Evolutionary conservation across 176 grass and related monocot species (phyloP), one percentile per base, ranked within the genome.

Genomic region (Hordeum marinum): DNA sequence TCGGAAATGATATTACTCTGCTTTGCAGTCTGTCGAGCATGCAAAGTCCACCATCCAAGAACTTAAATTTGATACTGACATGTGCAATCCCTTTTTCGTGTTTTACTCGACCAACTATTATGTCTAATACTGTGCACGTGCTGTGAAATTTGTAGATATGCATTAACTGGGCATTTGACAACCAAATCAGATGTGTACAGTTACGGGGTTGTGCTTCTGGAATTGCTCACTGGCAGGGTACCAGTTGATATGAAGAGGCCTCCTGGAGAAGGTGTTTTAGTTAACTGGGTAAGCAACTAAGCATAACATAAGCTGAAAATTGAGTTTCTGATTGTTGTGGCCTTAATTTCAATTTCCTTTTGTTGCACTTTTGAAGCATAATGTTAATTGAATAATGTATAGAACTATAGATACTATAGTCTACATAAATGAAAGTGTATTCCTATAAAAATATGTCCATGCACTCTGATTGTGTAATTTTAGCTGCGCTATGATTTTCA

Each of bases 121-220:
- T 63, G 8, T 74, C 58, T 92, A 86, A 92, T 63, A 66, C 80
- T 39, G 24, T 45, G 3, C 15, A 14, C 7, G 7, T 68, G 42
- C 50, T 75, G 40, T 1, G 32, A 88, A 83, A 29, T 88, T 4
- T 92, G 60, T 45, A 99, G 94, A 82, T 99, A 99, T 63, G 97
- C 97, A 63, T 86, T 96, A 72, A 92, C 97, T 29, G 97, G 94
- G 13, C 91, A 94, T 87, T 96, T 99, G 88, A 99, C 97, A 61
- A 99, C 94, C 24, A 96, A 99, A 94, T 99, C 97, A 88, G 97
- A 99, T 78, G 97, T 99, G 55, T 96, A 99, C 62, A 96, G 97
- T 59, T 99, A 96, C 12, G 97, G 97, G 60, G 97, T 99, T 61
- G 97, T 96, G 68, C 86, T 99, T 54, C 82, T 99, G 82, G 97